Percentiles rank a stretch among this genome's conserved stretches.
phyloP scores from a whole-genome alignment of 2,329 filamentous ascomycete genomes.

The Lojkania enalia region DNA sequence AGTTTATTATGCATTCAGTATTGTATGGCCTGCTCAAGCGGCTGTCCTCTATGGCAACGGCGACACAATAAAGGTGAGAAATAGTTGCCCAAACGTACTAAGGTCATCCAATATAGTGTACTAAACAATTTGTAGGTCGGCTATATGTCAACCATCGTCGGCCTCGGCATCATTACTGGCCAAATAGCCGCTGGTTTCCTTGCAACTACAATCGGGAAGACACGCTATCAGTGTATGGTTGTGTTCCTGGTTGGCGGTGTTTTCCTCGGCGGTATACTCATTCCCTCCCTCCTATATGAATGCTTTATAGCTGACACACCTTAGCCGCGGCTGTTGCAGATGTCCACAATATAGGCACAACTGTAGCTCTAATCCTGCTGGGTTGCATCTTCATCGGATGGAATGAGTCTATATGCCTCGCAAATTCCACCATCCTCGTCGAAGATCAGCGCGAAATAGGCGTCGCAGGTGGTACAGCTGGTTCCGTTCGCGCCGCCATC shows the following conservation, averaged over 20 bases:
- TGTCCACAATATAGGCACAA: slow-evolving; percentile 21
- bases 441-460: slow-evolving; percentile 46
- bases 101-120: too few species aligned
- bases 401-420: slow-evolving; percentile 31
- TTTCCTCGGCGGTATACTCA: slow-evolving; percentile 22
- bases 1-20: slow-evolving; percentile 41
- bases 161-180: slow-evolving; percentile 28
- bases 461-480: slow-evolving; percentile 46
- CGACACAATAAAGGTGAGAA: too few species aligned
- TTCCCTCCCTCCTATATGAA: too few species aligned
- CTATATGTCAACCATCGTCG: slow-evolving; percentile 17
- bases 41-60: slow-evolving; percentile 14
- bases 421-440: slow-evolving; percentile 41
- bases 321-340: slow-evolving; percentile 17
- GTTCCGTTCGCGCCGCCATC: slow-evolving; percentile 48
- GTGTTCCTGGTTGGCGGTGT: slow-evolving; percentile 26
- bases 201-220: slow-evolving; percentile 18
- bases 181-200: slow-evolving; percentile 4
- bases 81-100: too few species aligned
- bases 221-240: slow-evolving; percentile 25
- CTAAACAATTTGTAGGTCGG: slow-evolving; percentile 14
- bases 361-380: slow-evolving; percentile 25
- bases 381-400: slow-evolving; percentile 35
- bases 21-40: slow-evolving; percentile 37
- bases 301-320: too few species aligned